Evolutionary conservation across 208 protist genomes (phyloP), one percentile per base, ranked within the genome.

Genomic region (Trypanosoma mega): DNA sequence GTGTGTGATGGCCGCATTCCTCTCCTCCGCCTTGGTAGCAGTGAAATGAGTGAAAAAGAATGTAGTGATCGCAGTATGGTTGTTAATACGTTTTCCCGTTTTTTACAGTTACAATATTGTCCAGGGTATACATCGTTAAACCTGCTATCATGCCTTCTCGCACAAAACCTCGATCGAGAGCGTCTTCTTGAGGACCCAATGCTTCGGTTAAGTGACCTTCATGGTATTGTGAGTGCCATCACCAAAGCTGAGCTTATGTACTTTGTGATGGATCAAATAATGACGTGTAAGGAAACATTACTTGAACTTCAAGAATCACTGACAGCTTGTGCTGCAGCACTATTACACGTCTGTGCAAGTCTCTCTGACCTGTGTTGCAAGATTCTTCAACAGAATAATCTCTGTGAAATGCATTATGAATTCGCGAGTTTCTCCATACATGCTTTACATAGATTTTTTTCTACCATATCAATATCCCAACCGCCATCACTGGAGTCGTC

Each of bases 91-190:
- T 73, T 90, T 36, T 85, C 74, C 18, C 72, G 71, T 34, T 86
- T 85, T 51, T 73, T 82, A 0, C 85, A 94, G 72, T 80, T 76
- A 45, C 88, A 85, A 46, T 78, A 76, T 67, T 90, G 85, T 76
- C 77, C 80, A 12, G 85, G 88, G 14, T 92, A 75, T 59, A 37
- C 64, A 3, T 70, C 81, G 20, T 54, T 69, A 14, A 74, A 89
- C 27, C 61, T 82, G 4, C 30, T 92, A 29, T 49, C 54, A 11
- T 66, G 41, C 14, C 8, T 90, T 3, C 62, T 89, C 21, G 43
- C 61, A 12, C 76, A 76, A 12, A 57, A 58, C 39, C 66, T 94
- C 9, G 64, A 55, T 9, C 30, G 53, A 11, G 74, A 75, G 12
- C 55, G 63, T 18, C 53, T 90, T 34, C 46, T 53, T 16, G 18